Conservation (phyloP, 1,284 basidiomycete genomes). For the Wallemia ichthyophaga region DNA sequence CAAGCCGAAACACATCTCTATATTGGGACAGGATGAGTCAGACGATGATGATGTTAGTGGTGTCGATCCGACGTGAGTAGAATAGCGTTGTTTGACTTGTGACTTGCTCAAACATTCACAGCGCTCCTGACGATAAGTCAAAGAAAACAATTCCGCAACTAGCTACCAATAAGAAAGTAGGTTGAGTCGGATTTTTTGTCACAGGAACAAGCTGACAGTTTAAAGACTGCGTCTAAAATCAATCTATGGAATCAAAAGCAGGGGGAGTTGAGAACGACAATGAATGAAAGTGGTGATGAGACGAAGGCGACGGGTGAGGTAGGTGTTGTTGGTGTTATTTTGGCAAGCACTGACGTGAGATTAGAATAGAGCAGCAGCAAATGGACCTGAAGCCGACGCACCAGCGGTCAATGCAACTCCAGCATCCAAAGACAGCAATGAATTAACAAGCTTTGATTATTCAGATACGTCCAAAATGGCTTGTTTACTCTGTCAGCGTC, state of each 20-base stretch:
- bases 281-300: conserved; percentile 3
- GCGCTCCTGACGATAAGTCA: conserved; percentile 2
- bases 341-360: background rate
- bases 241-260: conserved; percentile 83
- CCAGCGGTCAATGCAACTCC: background rate
- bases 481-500: conserved; percentile 63
- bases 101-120: background rate
- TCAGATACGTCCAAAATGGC: conserved; percentile 26
- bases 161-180: conserved; percentile 63
- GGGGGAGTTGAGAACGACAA: conserved; percentile 33
- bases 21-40: background rate
- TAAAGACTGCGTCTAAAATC: conserved; percentile 55
- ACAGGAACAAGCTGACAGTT: background rate
- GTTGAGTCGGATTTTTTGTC: conserved; percentile 6
- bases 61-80: background rate
- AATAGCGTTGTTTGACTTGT: background rate
- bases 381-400: no score
- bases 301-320: background rate
- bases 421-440: background rate
- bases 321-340: background rate
- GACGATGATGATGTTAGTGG: background rate
- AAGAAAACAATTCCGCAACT: conserved; percentile 47
- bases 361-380: background rate
- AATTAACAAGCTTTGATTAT: conserved; percentile 5
- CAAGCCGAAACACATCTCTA: background rate